Base-by-base conservation (phyloP, 2,329 filamentous ascomycete species). In the Apiospora malaysiana region DNA sequence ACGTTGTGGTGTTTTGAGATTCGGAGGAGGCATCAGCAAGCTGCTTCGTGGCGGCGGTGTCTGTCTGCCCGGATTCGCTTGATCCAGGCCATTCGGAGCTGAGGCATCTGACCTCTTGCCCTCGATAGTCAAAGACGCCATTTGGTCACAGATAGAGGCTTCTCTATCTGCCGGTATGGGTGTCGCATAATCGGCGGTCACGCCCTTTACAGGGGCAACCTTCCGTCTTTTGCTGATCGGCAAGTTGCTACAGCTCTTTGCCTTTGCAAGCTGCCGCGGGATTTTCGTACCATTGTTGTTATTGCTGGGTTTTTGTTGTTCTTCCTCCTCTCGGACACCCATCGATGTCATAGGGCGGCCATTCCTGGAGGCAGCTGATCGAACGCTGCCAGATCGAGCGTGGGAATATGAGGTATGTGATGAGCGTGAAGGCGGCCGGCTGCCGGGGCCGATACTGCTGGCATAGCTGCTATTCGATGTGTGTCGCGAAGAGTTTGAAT, bases 1-100 rank as follows among this genome's bases (percentile, higher is more conserved):
- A 43, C 63, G 69, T 43, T 74, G 79, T 70, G 76, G 78, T 69
- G 77, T 72, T 46, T 77, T 77, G 65, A 77, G 76, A 59, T 74
- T 80, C 43, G 71, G 70, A n/a, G 70, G 74, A 45, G 56, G 56
- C 56, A 63, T 63, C 56, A 63, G 12, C 21, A 76, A 71, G 69
- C 71, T 68, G 73, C 72, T 51, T 43, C 71, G 71, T 69, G 70
- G 71, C 51, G 69, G 76, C 72, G 75, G 78, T 72, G 73, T 76
- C 70, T 71, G 72, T 74, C 70, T 72, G 67, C 73, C 77, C 74
- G 81, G 80, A 77, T 79, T 84, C 85, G 84, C 86, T 88, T 85
- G 86, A 85, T 78, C 66, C 51, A 78, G 70, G 63, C 73, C 75
- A 73, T 76, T 76, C 18, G 75, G 59, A 23, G 78, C 80, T 40